Base-by-base conservation (phyloP, 73 alveolate genomes). In the Stentor roeselii region DNA sequence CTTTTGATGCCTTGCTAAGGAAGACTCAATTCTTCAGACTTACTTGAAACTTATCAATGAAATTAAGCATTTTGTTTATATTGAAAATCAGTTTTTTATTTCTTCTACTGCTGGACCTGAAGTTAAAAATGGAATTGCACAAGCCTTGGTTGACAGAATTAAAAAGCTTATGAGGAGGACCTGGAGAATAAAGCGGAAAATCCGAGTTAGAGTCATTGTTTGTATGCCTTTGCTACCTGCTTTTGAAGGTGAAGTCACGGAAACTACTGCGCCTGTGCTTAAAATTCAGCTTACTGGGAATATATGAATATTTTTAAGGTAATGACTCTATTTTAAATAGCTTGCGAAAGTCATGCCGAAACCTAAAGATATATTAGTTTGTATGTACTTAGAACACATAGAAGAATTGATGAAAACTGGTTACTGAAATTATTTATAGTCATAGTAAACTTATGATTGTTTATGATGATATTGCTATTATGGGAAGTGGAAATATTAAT, bases 401-500 rank as follows among this genome's bases (percentile, higher is more conserved):
- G 80, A 38, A n/a, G 60, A 6, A 37, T 95, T 11, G 92, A 77
- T 2, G 85, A 75, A 50, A 78, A 80, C 99, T 99, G 0, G 91
- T 78, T 3, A 86, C 97, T 27, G 99, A 97, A 90, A 78, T 94
- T 78, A 91, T 97, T 21, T 97, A 97, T 89, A 91, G 93, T 75
- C 99, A 97, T 90, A 85, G 96, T 78, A 96, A 96, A 87, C 78
- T 91, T 39, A 93, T 96, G 97, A 95, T 97, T 38, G 97, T 95
- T 3, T 99, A 97, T 91, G 99, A 97, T 88, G 90, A 87, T 37
- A 59, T 86, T 82, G 96, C 93, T 27, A 87, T 98, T 0, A 88
- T 96, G 82, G 99, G 99, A 4, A 88, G 98, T n/a, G 99, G 99
- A 2, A 98, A 98, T 92, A 95, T 98, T 75, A 98, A 98, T 90